Evolutionary conservation across 495 filamentous ascomycete species (phyloP).

Genomic region (Hypoxylon fragiforme): DNA sequence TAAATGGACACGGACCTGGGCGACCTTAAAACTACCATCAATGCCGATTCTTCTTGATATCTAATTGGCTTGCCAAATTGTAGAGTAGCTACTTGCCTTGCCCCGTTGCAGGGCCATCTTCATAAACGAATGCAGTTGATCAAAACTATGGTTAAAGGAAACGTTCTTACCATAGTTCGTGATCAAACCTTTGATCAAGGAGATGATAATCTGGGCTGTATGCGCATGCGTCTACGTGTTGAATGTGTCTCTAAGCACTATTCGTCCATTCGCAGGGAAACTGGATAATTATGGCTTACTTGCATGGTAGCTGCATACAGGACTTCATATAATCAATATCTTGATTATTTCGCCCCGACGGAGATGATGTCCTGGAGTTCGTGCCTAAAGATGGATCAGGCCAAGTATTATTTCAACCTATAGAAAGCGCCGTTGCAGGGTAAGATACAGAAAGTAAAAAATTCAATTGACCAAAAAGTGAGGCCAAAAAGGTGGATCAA

Average conservation of each 20-base stretch:
- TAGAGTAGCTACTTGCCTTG: constrained; percentile 4
- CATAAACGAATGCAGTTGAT: constrained; percentile 12
- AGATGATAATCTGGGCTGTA: constrained; percentile 3
- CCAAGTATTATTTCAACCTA: too few relatives aligned
- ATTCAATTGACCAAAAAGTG: too few relatives aligned
- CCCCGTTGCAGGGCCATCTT: not conserved
- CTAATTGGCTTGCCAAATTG: constrained; percentile 4
- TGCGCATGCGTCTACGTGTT: constrained; percentile 1
- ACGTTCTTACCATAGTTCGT: not conserved
- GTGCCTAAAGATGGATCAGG: too few relatives aligned
- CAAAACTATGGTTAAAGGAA: constrained; percentile 7
- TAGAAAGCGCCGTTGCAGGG: too few relatives aligned
- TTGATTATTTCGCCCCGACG: constrained; percentile 4
- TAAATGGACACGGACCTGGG: too few relatives aligned
- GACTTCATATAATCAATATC: constrained; percentile 1
- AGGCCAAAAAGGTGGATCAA: too few relatives aligned
- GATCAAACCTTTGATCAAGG: constrained; percentile 10
- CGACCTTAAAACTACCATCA: too few relatives aligned
- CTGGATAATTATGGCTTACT: not conserved
- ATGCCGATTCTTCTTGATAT: too few relatives aligned
- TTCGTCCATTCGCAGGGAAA: not conserved
- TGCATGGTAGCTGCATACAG: too few relatives aligned
- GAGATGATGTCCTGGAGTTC: too few relatives aligned
- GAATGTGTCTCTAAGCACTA: too few relatives aligned
- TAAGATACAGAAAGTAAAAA: too few relatives aligned